These are phyloP conservation scores for Chamaenerion angustifolium DNA, from an alignment of 345 rosid genomes.

Conservation along the genomic window DNA sequence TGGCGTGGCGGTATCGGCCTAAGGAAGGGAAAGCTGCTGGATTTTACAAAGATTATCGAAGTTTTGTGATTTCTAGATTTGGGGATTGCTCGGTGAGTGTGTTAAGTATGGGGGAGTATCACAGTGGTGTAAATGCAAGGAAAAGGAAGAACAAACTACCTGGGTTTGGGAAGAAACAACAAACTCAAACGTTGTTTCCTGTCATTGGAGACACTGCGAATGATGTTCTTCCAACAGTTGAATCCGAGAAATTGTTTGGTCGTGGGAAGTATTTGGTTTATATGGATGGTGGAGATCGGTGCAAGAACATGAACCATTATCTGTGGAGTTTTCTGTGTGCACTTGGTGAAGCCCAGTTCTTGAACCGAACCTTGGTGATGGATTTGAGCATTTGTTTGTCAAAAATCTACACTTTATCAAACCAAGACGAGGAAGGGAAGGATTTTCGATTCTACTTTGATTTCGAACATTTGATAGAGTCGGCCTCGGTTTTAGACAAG, in stretches of 20 bases:
- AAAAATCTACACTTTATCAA: constrained; percentile 55
- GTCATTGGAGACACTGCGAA: constrained; percentile 68
- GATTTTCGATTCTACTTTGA: constrained; percentile 92
- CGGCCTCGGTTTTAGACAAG: constrained; percentile 79
- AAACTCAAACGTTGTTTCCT: constrained; percentile 18
- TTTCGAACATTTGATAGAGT: constrained; percentile 81
- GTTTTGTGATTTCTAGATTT: constrained; percentile 50
- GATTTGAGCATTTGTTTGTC: constrained; percentile 73
- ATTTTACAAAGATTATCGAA: constrained; percentile 80
- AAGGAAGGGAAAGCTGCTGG: constrained; percentile 81
- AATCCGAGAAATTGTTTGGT: constrained; percentile 57
- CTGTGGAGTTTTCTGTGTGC: constrained; percentile 97
- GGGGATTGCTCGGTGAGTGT: constrained; percentile 55
- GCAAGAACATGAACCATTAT: constrained; percentile 92
- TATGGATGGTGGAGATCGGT: constrained; percentile 73
- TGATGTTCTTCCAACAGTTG: constrained; percentile 57
- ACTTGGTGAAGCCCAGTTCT: constrained; percentile 82
- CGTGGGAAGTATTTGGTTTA: constrained; percentile 62
- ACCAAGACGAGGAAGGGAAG: constrained; percentile 82
- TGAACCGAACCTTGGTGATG: constrained; percentile 82
- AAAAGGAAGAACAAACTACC: constrained; percentile 71
- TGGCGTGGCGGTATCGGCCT: constrained; percentile 94
- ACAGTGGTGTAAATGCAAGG: constrained; percentile 82
- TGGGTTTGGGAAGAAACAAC: constrained; percentile 44
- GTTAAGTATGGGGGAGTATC: constrained; percentile 65